A percentile compares a stretch with the other conserved stretches of the same genome.
Conservation (phyloP, 441 rosid genomes). For the Melastoma candidum region DNA sequence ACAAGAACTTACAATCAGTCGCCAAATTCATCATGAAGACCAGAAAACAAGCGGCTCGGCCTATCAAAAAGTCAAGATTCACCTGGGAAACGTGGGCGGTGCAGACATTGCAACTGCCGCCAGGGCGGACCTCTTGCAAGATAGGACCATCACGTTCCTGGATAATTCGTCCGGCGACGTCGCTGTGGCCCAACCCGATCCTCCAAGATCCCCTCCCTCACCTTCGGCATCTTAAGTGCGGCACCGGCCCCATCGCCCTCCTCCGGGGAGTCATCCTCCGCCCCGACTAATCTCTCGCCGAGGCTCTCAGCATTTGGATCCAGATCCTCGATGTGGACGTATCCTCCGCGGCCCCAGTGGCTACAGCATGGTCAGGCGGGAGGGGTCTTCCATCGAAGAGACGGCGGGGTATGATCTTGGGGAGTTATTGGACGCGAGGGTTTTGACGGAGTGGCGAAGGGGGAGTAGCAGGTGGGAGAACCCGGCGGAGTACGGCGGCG, state of each 20-base stretch:
- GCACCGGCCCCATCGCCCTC: constrained; percentile 2
- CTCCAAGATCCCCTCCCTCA: constrained; percentile 7
- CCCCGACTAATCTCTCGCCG: background rate
- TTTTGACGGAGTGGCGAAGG: no score
- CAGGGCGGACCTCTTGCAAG: no score
- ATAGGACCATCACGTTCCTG: constrained; percentile 38
- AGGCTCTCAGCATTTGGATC: constrained; percentile 29
- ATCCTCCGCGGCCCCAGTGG: constrained; percentile 43
- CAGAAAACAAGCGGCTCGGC: no score
- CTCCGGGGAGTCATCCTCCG: constrained; percentile 16
- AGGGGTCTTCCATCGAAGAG: background rate
- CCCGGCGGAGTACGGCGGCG: no score
- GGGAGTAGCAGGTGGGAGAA: no score
- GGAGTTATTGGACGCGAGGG: no score
- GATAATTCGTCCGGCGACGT: constrained; percentile 50
- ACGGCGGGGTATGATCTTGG: no score
- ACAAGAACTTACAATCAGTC: no score
- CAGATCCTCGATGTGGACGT: constrained; percentile 70
- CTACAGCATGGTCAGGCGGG: constrained; percentile 18
- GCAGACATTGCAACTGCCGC: no score
- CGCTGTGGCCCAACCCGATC: constrained; percentile 19
- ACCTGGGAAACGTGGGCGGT: no score
- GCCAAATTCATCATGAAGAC: no score
- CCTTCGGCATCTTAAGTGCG: background rate
- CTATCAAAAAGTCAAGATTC: no score